phyloP scores from a whole-genome alignment of 371 early-diverging fungal species.

The Mortierella sp. region DNA sequence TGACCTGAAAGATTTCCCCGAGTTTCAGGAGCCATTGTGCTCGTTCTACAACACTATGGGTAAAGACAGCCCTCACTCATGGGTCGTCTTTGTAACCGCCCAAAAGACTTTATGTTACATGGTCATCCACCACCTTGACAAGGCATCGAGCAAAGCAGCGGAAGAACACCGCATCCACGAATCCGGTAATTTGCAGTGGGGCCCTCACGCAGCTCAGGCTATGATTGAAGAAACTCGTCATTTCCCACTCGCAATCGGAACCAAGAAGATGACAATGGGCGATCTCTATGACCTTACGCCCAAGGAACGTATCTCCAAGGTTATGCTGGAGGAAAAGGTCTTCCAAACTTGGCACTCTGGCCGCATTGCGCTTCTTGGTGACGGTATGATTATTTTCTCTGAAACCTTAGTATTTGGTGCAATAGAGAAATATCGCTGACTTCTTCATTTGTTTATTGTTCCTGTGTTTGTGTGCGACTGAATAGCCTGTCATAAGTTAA shows the following conservation, averaged over 20 bases:
- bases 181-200: slow-evolving; percentile 23
- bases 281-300: slow-evolving; percentile 30
- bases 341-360: slow-evolving; percentile 31
- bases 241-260: slow-evolving; percentile 17
- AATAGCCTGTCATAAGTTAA: slow-evolving; percentile 16
- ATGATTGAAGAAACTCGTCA: slow-evolving; percentile 24
- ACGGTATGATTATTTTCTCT: slow-evolving; percentile 24
- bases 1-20: neutral
- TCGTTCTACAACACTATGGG: neutral
- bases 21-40: neutral
- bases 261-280: slow-evolving; percentile 18
- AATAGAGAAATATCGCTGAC: neutral
- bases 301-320: slow-evolving; percentile 19
- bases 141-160: neutral
- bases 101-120: slow-evolving; percentile 29
- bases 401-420: slow-evolving; percentile 2
- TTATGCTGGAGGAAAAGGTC: slow-evolving; percentile 35
- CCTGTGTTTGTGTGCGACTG: neutral
- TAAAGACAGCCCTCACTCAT: neutral
- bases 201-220: slow-evolving; percentile 16
- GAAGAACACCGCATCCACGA: slow-evolving; percentile 19
- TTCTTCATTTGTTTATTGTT: neutral
- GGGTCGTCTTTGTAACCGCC: slow-evolving; percentile 17
- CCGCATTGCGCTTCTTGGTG: slow-evolving; percentile 22
- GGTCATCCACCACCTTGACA: slow-evolving; percentile 19